Evolutionary conservation across 352 stramenopile genomes (phyloP), one percentile per base, ranked within the genome.

Genomic region (Saprolegnia parasitica): DNA sequence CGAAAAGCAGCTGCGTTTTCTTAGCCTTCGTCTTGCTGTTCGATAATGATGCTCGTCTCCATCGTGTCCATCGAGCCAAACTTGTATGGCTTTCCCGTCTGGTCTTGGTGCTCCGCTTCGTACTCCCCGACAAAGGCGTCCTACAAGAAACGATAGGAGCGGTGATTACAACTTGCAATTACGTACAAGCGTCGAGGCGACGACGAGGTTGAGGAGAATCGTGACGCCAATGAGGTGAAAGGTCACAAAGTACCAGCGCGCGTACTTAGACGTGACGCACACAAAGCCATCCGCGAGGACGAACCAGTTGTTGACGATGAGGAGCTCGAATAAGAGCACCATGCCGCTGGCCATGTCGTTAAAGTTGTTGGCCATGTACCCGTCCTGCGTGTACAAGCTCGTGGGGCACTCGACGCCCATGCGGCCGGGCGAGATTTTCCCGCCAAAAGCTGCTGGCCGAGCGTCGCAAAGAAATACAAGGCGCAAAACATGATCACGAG

Each of bases 241-340:
- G 24, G 73, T 81, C 56, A 90, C 73, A 47, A 93, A 93, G 64
- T 82, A 93, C 58, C 89, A 60, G 9, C 83, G 80, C 26, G 76
- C 81, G 74, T 76, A 83, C 65, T 81, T 81, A n/a, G 65, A 76
- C 18, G 81, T 87, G 49, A 89, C 83, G 13, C 74, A 74, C 10
- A 79, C 77, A 9, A 77, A 74, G 5, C 81, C 85, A 68, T 91
- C 83, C 73, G 87, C 84, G 32, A 83, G 78, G 20, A 93, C 76
- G 55, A 80, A 87, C 82, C 82, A 92, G 68, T 92, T 90, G 72
- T 92, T 91, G 32, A 91, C 83, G 72, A 94, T 78, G 24, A 91
- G 72, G n/a, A 90, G 61, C 62, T 88, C 79, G 45, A 91, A 92
- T 15, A 93, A 74, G 39, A 77, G 81, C 16, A 80, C 80, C 29